Evolutionary conservation across 208 protist genomes (phyloP).

Genomic region (Leishmania tropica): DNA sequence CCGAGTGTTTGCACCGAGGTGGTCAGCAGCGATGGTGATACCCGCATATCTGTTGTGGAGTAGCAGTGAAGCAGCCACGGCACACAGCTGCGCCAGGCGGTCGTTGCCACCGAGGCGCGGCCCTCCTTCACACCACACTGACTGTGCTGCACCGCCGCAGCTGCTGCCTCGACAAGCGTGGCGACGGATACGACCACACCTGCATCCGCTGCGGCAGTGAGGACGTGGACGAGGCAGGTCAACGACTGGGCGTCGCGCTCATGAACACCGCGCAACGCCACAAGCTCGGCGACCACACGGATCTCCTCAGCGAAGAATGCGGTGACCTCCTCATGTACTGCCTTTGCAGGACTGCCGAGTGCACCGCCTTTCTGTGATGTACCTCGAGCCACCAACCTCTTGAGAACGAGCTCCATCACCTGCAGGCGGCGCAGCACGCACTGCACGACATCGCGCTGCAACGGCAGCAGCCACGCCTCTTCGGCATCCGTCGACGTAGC

Average conservation of each 20-base stretch:
- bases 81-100: slow-evolving; percentile 25
- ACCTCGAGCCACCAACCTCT: neutral
- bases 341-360: neutral
- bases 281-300: slow-evolving; percentile 17
- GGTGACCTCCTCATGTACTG: neutral
- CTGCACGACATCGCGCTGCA: slow-evolving; percentile 15
- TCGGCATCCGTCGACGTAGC: slow-evolving; percentile 10
- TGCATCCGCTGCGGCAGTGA: slow-evolving; percentile 3
- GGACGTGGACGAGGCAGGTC: slow-evolving; percentile 14
- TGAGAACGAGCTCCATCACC: neutral
- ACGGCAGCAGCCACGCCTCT: slow-evolving; percentile 19
- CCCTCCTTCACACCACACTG: neutral
- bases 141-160: neutral
- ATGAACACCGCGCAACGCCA: neutral
- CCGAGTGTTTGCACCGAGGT: neutral
- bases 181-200: slow-evolving; percentile 3
- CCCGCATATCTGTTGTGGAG: neutral
- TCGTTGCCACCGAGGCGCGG: neutral
- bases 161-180: slow-evolving; percentile 7
- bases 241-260: slow-evolving; percentile 21
- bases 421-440: neutral
- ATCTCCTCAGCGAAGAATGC: slow-evolving; percentile 13
- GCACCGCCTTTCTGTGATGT: neutral
- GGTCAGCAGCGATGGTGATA: neutral
- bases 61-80: slow-evolving; percentile 34